Base-by-base conservation (phyloP, 306 rosid species). In the Cucurbita maxima region DNA sequence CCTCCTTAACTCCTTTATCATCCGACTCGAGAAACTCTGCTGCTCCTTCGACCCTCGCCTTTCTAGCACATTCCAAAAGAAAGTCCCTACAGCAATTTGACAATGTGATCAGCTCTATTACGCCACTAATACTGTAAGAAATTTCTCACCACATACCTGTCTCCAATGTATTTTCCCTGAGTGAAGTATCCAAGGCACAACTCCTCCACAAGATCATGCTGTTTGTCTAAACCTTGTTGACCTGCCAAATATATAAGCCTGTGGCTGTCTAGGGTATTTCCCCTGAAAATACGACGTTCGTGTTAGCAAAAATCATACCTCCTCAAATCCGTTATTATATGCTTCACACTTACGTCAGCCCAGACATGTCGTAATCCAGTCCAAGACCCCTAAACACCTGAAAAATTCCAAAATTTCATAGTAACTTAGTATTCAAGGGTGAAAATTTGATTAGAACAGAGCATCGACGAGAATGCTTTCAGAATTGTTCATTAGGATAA, bases 201-300 rank as follows among this genome's bases (percentile, higher is more conserved):
- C 83, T 88, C 94, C 87, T 83, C 97, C 74, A 88, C 96, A 71
- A 93, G 89, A 43, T 72, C 77, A 70, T 90, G 96, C 79, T 93
- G 98, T 86, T 88, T 88, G 62, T 79, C 86, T 55, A 60, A 83
- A 63, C 87, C 93, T 60, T 90, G 94, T 74, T 85, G 84, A 78
- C 89, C 83, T 14, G 97, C 86, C 75, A 83, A 87, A 76, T 87
- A 85, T 69, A 93, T 79, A 79, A 93, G 94, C 85, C 97, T 83
- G 82, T 90, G 98, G 79, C 98, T 90, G 72, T 93, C 97, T 54
- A 93, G 57, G 76, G 97, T 87, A 82, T 84, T 90, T 78, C 98
- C 98, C 85, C 98, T 90, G 96, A n/a, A 50, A 53, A 50, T 50
- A 78, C 54, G 18, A 9, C 1, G 25, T 2, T 9, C 71, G 36